Base-by-base conservation (phyloP, 2,329 filamentous ascomycete species). In the Fusarium sp. region DNA sequence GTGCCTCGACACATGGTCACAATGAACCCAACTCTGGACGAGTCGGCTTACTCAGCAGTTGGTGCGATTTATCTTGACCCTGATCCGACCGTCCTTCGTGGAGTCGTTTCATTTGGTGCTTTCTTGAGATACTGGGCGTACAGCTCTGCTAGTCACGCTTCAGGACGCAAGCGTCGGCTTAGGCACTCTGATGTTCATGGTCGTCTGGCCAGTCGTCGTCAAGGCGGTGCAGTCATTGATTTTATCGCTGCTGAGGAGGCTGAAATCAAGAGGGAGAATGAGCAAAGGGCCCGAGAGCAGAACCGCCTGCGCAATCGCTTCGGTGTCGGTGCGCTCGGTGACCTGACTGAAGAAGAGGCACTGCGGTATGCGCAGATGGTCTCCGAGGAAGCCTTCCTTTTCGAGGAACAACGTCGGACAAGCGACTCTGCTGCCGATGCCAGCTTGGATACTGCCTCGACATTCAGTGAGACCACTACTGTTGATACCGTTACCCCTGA, bases 101-200 rank as follows among this genome's bases (percentile, higher is more conserved):
- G 96, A 11, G 90, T 97, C 68, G 91, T 98, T 3, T 92, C 95
- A 2, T 90, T 97, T 56, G 96, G 96, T 16, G 93, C 93, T 1
- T 93, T 95, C 77, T 84, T 99, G 24, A 92, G 94, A 18, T 98
- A 95, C 81, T 99, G 96, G 96, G 91, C 93, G 7, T 98, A 97
- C 80, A 97, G 93, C 80, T 95, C 95, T 15, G 92, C 92, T 1
- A 91, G 92, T 76, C 91, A 94, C 68, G 90, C 92, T 67, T 89
- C 92, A 56, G 91, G 91, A 62, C 93, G 89, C 70, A 97, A 97
- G 82, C 92, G 95, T n/a, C 91, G 91, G 14, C 83, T 92, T 20
- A 91, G 94, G 41, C 91, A 94, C 65, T 89, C 90, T 3, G 91
- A 89, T 65, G 79, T 86, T 11, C 86, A 89, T 62, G 86, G 86